A percentile compares a stretch with the other conserved stretches of the same genome.
phyloP scores from a whole-genome alignment of 306 rosid species.

The Senna siamea region DNA sequence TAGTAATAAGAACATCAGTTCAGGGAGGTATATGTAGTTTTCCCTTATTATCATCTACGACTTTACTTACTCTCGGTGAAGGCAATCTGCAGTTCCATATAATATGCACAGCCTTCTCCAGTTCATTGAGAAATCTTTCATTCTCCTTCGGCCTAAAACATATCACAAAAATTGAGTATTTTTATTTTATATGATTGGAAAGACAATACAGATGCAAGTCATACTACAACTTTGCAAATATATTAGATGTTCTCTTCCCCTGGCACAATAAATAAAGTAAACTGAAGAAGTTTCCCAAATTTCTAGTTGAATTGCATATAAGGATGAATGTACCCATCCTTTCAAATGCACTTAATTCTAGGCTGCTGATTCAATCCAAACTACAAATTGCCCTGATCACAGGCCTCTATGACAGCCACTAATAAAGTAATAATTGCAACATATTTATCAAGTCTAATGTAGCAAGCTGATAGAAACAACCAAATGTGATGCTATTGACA shows the following conservation, averaged over 20 bases:
- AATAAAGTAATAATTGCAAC: background rate
- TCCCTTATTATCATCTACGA: background rate
- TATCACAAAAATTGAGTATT: background rate
- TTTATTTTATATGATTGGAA: slow-evolving; percentile 2
- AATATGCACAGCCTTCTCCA: slow-evolving; percentile 81
- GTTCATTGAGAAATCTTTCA: slow-evolving; percentile 64
- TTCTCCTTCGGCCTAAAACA: slow-evolving; percentile 79
- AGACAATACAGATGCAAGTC: slow-evolving; percentile 21
- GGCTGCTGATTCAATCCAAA: background rate
- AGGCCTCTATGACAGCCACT: slow-evolving; percentile 15
- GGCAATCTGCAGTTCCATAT: slow-evolving; percentile 96
- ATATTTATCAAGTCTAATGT: background rate
- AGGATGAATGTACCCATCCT: background rate
- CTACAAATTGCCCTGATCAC: background rate
- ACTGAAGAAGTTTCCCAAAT: slow-evolving; percentile 1
- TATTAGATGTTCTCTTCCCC: slow-evolving; percentile 1
- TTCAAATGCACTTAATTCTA: slow-evolving; percentile 11
- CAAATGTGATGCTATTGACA: slow-evolving; percentile 2
- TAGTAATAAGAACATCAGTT: background rate
- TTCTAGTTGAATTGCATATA: background rate
- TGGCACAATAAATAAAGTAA: background rate
- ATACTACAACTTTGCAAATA: slow-evolving; percentile 2
- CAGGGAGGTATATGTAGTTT: background rate
- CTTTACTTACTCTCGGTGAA: slow-evolving; percentile 84
- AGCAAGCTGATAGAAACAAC: slow-evolving; percentile 19